Evolutionary conservation across 2,329 filamentous ascomycete genomes (phyloP).

Genomic region (Penicillium sp.): DNA sequence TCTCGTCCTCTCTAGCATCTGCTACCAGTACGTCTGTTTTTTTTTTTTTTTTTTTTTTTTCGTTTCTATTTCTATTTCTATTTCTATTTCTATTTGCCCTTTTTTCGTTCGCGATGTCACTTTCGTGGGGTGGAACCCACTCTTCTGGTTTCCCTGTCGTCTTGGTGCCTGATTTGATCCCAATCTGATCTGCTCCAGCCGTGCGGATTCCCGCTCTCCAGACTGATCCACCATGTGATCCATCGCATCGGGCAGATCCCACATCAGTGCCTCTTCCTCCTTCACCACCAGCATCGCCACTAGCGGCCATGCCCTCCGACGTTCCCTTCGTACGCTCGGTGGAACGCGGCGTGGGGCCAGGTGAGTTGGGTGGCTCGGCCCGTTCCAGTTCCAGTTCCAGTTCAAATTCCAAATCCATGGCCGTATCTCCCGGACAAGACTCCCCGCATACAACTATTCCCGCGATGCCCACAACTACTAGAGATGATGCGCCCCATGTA

Average conservation of each 20-base stretch:
- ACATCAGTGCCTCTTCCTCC: constrained; percentile 29
- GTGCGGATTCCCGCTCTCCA: constrained; percentile 36
- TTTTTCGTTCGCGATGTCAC: neutral
- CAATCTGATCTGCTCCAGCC: constrained; percentile 33
- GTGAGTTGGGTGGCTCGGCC: constrained; percentile 42
- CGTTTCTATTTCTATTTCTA: neutral
- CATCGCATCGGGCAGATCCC: constrained; percentile 32
- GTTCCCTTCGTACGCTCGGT: constrained; percentile 15
- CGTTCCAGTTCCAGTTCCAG: constrained; percentile 31
- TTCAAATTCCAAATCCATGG: constrained; percentile 30
- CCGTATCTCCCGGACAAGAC: constrained; percentile 25
- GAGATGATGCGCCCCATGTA: constrained; percentile 31
- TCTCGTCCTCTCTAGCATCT: constrained; percentile 38
- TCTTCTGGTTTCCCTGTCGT: constrained; percentile 4
- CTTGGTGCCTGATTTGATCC: constrained; percentile 26
- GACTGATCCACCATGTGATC: constrained; percentile 39
- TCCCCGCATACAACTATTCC: constrained; percentile 8
- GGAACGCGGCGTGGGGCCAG: constrained; percentile 30
- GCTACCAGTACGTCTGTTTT: constrained; percentile 37
- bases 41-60: constrained; percentile 14
- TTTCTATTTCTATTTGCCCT: constrained; percentile 4
- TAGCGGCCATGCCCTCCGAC: constrained; percentile 28
- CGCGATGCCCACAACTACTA: constrained; percentile 15
- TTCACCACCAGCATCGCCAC: constrained; percentile 20
- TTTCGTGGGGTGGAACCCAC: constrained; percentile 13